phyloP scores from a whole-genome alignment of 1,284 basidiomycete species.

The Pterulicium gracile region DNA sequence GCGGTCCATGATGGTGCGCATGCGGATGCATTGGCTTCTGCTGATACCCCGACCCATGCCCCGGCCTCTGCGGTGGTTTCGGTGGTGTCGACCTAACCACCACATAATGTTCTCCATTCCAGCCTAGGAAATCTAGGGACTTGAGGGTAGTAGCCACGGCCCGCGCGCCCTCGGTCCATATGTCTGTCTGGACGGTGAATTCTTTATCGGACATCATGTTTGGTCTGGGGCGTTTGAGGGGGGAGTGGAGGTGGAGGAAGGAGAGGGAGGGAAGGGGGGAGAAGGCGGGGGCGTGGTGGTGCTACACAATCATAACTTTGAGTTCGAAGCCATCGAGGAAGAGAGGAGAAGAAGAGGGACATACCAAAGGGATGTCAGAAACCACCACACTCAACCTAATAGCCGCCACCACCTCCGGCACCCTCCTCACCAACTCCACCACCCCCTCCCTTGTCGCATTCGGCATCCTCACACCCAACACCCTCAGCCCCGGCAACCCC shows the following conservation, averaged over 20 bases:
- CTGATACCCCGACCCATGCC: neutral
- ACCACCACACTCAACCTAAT: constrained; percentile 39
- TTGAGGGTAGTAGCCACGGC: constrained; percentile 37
- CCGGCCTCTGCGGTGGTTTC: neutral
- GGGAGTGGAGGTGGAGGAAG: constrained; percentile 46
- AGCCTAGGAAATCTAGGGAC: constrained; percentile 51
- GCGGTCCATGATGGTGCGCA: too few relatives aligned
- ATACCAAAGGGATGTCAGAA: constrained; percentile 37
- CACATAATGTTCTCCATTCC: constrained; percentile 60
- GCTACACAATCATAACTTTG: constrained; percentile 19
- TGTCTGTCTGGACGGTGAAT: constrained; percentile 40
- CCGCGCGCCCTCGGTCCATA: constrained; percentile 40
- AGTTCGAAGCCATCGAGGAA: neutral
- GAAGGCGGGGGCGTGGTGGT: constrained; percentile 39
- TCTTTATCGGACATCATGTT: constrained; percentile 50
- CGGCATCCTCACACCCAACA: constrained; percentile 42
- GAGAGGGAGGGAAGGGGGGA: constrained; percentile 34
- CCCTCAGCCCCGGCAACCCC: constrained; percentile 36
- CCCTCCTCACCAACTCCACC: constrained; percentile 25
- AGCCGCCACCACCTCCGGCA: constrained; percentile 41
- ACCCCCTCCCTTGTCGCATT: constrained; percentile 30
- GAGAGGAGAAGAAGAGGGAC: constrained; percentile 15
- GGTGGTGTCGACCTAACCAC: constrained; percentile 23
- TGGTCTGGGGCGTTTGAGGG: constrained; percentile 38
- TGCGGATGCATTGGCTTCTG: too few relatives aligned